Evolutionary conservation across 768 basidiomycete species (phyloP).

Genomic region (Russula sp.): DNA sequence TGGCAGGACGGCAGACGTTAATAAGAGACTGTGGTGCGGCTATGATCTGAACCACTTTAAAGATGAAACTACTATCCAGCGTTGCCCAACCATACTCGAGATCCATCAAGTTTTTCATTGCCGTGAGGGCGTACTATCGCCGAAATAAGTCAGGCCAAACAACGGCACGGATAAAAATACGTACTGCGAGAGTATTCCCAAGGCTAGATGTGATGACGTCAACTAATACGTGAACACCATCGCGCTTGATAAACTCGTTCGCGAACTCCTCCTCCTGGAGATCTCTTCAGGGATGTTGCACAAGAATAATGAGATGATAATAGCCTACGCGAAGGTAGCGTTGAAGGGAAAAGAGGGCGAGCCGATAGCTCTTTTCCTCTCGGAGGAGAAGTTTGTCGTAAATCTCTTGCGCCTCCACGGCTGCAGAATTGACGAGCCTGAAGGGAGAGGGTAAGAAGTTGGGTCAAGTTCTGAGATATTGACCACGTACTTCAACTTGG

Average conservation of each 20-base stretch:
- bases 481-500: constrained; percentile 64
- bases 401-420: constrained; percentile 74
- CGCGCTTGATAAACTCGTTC: constrained; percentile 67
- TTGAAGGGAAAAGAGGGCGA: constrained; percentile 75
- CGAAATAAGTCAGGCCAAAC: background rate
- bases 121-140: constrained; percentile 73
- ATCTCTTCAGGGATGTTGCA: constrained; percentile 15
- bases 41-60: constrained; percentile 72
- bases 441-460: background rate
- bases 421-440: constrained; percentile 78
- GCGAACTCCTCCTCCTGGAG: constrained; percentile 80
- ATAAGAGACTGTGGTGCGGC: constrained; percentile 72
- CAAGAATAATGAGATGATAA: constrained; percentile 2
- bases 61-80: constrained; percentile 71
- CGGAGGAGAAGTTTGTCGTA: constrained; percentile 61
- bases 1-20: constrained; percentile 90
- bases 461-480: background rate
- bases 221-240: constrained; percentile 70
- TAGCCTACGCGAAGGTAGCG: constrained; percentile 67
- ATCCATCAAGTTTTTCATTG: constrained; percentile 88
- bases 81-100: constrained; percentile 77
- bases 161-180: constrained; percentile 31
- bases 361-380: constrained; percentile 58
- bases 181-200: constrained; percentile 84
- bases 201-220: constrained; percentile 60